Evolutionary conservation across 164 flowering plant species (phyloP), one percentile per base, ranked within the genome.

Genomic region (Berberis thunbergii): DNA sequence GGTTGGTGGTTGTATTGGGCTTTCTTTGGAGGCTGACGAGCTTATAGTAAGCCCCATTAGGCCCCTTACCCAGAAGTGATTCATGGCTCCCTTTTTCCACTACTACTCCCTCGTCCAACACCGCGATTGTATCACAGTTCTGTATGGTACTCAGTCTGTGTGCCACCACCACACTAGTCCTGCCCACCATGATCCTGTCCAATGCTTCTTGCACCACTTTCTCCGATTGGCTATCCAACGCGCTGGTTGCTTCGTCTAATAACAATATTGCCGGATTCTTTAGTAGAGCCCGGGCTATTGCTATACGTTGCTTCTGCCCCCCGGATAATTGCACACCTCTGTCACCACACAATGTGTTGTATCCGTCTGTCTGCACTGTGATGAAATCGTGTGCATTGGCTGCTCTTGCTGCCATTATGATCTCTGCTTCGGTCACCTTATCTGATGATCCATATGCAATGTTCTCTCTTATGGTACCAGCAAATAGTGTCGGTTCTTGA

Each of bases 321-420:
- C 59, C 59, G 13, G 59, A 56, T 56, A 56, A 13, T 41, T 56
- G 59, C 38, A 56, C 41, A 8, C 59, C 59, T 56, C 59, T 56
- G 42, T 56, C 42, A 6, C 59, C 59, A 56, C 59, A 56, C 39
- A 4, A 13, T 56, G 59, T 56, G 39, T 13, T 41, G 43, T 56
- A 38, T 8, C 59, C 59, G 42, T 56, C 59, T 13, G 13, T 56
- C 4, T 13, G 8, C 43, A 4, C 59, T 56, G 38, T 9, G 39
- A 56, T 56, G 43, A 56, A 56, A 39, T 56, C 59, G 9, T 56
- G 59, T 3, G 59, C 59, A 56, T 56, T 56, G 4, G 59, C 59
- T 56, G 41, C 59, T 56, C 42, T 8, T 56, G 59, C 59, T 56
- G 59, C 59, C 13, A 13, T 56, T 4, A 56, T 40, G 7, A 56